phyloP scores from a whole-genome alignment of 208 protist genomes.

The Acanthamoeba sp. region DNA sequence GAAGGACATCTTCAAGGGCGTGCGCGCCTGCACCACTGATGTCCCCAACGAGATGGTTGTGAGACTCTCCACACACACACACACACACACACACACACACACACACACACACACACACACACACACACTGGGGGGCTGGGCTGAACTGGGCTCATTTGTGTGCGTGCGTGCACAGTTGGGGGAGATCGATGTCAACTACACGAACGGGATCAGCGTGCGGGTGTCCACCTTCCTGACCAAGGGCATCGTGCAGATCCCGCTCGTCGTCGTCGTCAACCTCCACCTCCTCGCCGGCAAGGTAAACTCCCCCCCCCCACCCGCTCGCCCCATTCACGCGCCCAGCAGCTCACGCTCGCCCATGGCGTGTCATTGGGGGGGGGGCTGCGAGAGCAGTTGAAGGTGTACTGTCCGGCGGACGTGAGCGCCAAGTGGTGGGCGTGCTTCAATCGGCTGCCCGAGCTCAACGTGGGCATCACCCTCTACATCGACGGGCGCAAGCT shows the following conservation, averaged over 20 bases:
- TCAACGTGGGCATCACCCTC: conserved; percentile 2
- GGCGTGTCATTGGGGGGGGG: too few relatives aligned
- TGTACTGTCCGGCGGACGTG: neutral
- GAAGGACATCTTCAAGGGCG: neutral
- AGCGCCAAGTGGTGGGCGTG: neutral
- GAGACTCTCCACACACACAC: too few relatives aligned
- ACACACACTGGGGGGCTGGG: too few relatives aligned
- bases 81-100: too few relatives aligned
- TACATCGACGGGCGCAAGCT: neutral
- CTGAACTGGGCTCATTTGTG: too few relatives aligned
- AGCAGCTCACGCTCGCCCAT: too few relatives aligned
- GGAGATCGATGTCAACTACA: conserved; percentile 15
- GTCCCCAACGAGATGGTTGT: conserved; percentile 4
- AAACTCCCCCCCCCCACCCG: neutral
- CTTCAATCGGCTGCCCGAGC: neutral
- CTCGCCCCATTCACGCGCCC: neutral
- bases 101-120: too few relatives aligned
- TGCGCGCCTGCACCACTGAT: neutral
- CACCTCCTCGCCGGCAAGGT: neutral
- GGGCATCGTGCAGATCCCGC: neutral
- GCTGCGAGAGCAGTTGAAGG: neutral
- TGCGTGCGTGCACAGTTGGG: neutral
- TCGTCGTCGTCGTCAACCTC: neutral
- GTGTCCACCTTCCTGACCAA: conserved; percentile 6
- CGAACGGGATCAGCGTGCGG: neutral